Conservation (phyloP, 192 early-diverging fungal genomes). For the Piromyces finnis region DNA sequence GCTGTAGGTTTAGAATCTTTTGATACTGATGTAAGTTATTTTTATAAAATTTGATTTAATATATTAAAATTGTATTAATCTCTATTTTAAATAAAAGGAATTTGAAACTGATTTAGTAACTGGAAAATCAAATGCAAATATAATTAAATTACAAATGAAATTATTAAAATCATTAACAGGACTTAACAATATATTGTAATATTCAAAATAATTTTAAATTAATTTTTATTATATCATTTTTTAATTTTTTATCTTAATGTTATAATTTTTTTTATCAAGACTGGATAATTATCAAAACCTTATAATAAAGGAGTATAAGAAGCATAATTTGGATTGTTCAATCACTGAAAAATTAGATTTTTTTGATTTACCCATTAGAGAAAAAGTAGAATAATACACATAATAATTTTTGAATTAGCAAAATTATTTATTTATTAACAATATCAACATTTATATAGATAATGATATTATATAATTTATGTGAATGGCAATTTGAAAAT, state of each 20-base stretch:
- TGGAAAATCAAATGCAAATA: not conserved
- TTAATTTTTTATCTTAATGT: too few species aligned
- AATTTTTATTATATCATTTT: not conserved
- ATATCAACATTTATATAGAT: too few species aligned
- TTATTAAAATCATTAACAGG: constrained; percentile 25
- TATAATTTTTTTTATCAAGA: constrained; percentile 1
- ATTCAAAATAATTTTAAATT: not conserved
- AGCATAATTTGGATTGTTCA: constrained; percentile 14
- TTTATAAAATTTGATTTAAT: too few species aligned
- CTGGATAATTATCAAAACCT: constrained; percentile 12
- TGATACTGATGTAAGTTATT: constrained; percentile 28
- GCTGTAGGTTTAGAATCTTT: constrained; percentile 20
- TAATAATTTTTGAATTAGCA: constrained; percentile 1
- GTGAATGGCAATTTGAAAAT: constrained; percentile 52
- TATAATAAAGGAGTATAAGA: constrained; percentile 10
- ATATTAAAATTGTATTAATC: too few species aligned
- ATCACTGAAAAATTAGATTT: constrained; percentile 17
- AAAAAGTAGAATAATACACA: constrained; percentile 16
- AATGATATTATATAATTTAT: constrained; percentile 15
- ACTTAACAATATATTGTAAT: constrained; percentile 22
- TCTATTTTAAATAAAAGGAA: not conserved
- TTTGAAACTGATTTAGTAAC: not conserved
- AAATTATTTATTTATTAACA: too few species aligned
- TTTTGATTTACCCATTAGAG: constrained; percentile 18
- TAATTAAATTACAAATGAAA: constrained; percentile 14